Percentiles rank a stretch among this genome's conserved stretches.
phyloP scores from a whole-genome alignment of 2,329 filamentous ascomycete species.

The Cladobotryum mycophilum region DNA sequence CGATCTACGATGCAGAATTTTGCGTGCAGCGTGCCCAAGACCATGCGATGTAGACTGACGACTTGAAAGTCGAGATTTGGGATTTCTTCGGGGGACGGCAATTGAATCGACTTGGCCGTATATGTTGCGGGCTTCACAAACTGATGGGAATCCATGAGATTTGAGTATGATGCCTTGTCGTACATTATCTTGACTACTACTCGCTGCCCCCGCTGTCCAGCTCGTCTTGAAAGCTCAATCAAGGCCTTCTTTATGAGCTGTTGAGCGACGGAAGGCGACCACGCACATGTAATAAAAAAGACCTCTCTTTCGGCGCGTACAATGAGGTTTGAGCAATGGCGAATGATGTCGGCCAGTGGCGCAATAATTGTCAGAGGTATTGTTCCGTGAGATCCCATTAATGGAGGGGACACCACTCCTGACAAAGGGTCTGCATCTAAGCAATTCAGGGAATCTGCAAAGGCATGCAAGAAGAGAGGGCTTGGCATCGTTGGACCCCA shows the following conservation, averaged over 20 bases:
- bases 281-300: slow-evolving; percentile 69
- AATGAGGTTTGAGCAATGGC: slow-evolving; percentile 72
- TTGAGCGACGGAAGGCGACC: slow-evolving; percentile 64
- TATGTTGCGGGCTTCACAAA: slow-evolving; percentile 53
- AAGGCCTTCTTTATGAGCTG: slow-evolving; percentile 62
- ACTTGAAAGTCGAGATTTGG: slow-evolving; percentile 67
- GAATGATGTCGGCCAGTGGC: slow-evolving; percentile 54
- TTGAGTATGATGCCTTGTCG: slow-evolving; percentile 61
- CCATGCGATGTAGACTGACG: slow-evolving; percentile 63
- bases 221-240: slow-evolving; percentile 60
- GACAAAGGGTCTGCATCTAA: slow-evolving; percentile 44
- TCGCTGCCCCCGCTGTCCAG: slow-evolving; percentile 48
- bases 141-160: slow-evolving; percentile 60
- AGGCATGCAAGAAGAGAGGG: slow-evolving; percentile 62
- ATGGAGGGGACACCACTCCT: slow-evolving; percentile 46
- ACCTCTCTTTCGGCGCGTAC: slow-evolving; percentile 66
- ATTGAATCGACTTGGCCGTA: slow-evolving; percentile 47
- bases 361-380: slow-evolving; percentile 62
- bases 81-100: slow-evolving; percentile 59
- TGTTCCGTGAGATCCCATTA: slow-evolving; percentile 51
- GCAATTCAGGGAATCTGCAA: slow-evolving; percentile 56
- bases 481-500: slow-evolving; percentile 61
- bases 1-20: slow-evolving; percentile 76
- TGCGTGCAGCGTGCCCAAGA: slow-evolving; percentile 68
- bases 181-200: slow-evolving; percentile 70